Conservation (phyloP, 768 basidiomycete genomes). For the Dioszegia hungarica region DNA sequence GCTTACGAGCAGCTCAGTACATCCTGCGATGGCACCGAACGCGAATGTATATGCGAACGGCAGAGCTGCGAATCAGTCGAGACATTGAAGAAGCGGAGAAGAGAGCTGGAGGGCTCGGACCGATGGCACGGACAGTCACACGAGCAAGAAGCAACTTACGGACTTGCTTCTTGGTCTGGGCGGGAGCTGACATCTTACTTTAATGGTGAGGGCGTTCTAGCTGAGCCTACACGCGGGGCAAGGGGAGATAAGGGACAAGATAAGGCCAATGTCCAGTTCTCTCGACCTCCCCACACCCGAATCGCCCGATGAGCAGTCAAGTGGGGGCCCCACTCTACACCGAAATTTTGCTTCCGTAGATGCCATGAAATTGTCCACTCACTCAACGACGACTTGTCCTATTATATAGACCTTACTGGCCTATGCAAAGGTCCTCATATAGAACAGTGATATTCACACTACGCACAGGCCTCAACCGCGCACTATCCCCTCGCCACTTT, state of each 20-base stretch:
- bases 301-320: too few species aligned
- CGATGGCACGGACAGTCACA: too few species aligned
- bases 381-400: not conserved
- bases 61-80: constrained; percentile 36
- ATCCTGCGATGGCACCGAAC: constrained; percentile 83
- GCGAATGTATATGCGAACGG: constrained; percentile 68
- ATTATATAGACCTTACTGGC: too few species aligned
- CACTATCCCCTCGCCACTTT: not conserved
- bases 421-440: not conserved
- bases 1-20: constrained; percentile 54
- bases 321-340: not conserved
- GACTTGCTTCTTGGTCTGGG: not conserved
- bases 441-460: too few species aligned
- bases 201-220: too few species aligned
- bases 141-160: not conserved
- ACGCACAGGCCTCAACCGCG: too few species aligned
- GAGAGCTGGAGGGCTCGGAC: not conserved
- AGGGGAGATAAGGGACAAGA: too few species aligned
- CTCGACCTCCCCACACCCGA: too few species aligned
- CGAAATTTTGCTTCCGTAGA: not conserved
- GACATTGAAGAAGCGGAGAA: not conserved
- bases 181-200: not conserved
- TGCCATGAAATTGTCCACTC: not conserved
- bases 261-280: too few species aligned
- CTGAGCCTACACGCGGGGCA: too few species aligned